Evolutionary conservation across 768 basidiomycete genomes (phyloP), one percentile per base, ranked within the genome.

Genomic region (Albatrellus ellisii): DNA sequence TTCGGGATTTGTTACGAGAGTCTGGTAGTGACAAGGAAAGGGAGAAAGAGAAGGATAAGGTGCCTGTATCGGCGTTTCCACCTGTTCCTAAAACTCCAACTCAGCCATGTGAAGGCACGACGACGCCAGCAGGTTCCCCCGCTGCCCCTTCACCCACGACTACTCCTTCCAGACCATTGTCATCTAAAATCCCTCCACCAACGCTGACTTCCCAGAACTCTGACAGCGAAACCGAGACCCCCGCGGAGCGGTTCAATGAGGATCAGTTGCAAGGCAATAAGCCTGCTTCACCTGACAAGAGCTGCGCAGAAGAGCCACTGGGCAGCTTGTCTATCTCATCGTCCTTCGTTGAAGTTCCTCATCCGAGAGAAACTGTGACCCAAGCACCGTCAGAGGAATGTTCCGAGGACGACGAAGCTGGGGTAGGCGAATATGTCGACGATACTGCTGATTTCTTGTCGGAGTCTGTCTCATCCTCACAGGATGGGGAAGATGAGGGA

Each of bases 1-100:
- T 80, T 49, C 58, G 63, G n/a, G 76, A 83, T 22, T 52, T 84
- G 35, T 58, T 83, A 44, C 70, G 74, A 53, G 56, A 48, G 12
- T n/a, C n/a, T n/a, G 62, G 36, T 10, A 26, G 50, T 26, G 24
- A 50, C 25, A n/a, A n/a, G n/a, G 25, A 37, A 22, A 26, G 28
- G 10, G 46, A 46, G 4, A 36, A 45, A 7, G 27, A n/a, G 10
- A 46, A 46, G 26, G 10, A n/a, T 26, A 50, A 38, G 48, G 45
- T 39, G 6, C 35, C 50, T 25, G 35, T 28, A 17, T 39, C 49
- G 6, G 29, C 34, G n/a, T 26, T 24, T 22, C 26, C 15, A 11
- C 20, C 36, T 14, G 25, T 39, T 10, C n/a, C 36, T 5, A 17
- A n/a, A 20, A 39, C 43, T 5, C 46, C 1, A 46, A 9, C 26